Evolutionary conservation across 1,284 basidiomycete species (phyloP).

Genomic region (Cutaneotrichosporon mucoides): DNA sequence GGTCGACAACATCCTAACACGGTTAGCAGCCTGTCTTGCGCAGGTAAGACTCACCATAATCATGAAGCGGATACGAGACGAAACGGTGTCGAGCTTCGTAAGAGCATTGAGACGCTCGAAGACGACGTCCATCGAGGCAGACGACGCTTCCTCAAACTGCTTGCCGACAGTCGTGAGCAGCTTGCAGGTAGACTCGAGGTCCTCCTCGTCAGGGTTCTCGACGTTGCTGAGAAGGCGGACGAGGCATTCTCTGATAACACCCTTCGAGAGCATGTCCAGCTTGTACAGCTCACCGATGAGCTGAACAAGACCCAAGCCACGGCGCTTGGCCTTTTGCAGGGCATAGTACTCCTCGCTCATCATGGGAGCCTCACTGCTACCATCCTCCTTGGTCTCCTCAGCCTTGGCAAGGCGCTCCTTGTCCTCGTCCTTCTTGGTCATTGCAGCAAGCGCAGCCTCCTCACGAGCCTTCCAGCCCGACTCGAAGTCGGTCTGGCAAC

Average conservation of each 20-base stretch:
- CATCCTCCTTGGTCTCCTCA: slow-evolving; percentile 46
- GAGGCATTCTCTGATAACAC: slow-evolving; percentile 95
- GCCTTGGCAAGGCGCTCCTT: slow-evolving; percentile 54
- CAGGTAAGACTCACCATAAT: slow-evolving; percentile 62
- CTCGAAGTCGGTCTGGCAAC: slow-evolving; percentile 94
- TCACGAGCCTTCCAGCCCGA: slow-evolving; percentile 64
- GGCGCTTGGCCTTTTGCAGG: slow-evolving; percentile 93
- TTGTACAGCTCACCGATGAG: slow-evolving; percentile 99
- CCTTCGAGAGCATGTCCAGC: slow-evolving; percentile 86
- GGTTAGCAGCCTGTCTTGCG: not conserved
- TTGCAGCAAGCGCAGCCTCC: slow-evolving; percentile 54
- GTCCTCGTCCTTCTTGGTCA: slow-evolving; percentile 56
- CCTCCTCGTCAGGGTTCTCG: slow-evolving; percentile 92
- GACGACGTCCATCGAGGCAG: slow-evolving; percentile 88
- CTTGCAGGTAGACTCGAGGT: slow-evolving; percentile 93
- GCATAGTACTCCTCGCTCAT: slow-evolving; percentile 97
- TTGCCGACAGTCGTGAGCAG: slow-evolving; percentile 83
- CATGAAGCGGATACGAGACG: slow-evolving; percentile 91
- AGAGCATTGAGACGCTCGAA: slow-evolving; percentile 84
- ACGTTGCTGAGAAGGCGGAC: slow-evolving; percentile 90
- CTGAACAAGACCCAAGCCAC: slow-evolving; percentile 91
- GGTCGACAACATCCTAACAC: slow-evolving; percentile 76
- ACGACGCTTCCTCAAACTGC: slow-evolving; percentile 63
- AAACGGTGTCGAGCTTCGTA: slow-evolving; percentile 66
- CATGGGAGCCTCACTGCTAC: slow-evolving; percentile 54